A percentile compares a stretch with the other conserved stretches of the same genome.
Conservation (phyloP, 2,329 filamentous ascomycete species). For the Dothistroma pini region DNA sequence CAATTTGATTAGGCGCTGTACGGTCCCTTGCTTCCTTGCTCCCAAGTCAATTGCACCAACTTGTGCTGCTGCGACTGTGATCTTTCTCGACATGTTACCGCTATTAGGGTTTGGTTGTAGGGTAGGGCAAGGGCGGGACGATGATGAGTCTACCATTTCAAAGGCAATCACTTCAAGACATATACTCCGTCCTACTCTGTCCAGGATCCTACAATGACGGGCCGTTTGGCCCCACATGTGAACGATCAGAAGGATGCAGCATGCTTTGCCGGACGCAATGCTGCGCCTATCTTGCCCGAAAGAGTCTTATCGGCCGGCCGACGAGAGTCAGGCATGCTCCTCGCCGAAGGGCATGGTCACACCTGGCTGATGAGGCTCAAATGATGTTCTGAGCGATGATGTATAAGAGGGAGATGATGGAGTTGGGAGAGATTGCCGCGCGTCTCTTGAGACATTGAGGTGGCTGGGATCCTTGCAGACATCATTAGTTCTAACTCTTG, state of each 20-base stretch:
- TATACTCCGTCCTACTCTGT: not conserved
- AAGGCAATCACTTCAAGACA: not conserved
- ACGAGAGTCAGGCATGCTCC: not conserved
- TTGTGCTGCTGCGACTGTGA: conserved; percentile 54
- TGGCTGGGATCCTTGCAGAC: not conserved
- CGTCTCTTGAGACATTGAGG: not conserved
- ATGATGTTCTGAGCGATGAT: not conserved
- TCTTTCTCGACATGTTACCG: conserved; percentile 38
- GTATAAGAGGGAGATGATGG: not conserved
- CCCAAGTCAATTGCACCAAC: conserved; percentile 48
- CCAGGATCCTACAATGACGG: not conserved
- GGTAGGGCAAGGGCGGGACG: not conserved
- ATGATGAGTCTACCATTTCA: not conserved
- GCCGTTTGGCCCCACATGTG: conserved; percentile 7
- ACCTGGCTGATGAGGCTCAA: not conserved
- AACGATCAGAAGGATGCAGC: not conserved
- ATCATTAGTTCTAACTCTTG: conserved; percentile 6
- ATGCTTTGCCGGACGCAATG: conserved; percentile 6
- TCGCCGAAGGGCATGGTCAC: not conserved
- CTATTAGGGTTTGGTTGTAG: not conserved
- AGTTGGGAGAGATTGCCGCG: not conserved
- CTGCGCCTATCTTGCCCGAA: conserved; percentile 22
- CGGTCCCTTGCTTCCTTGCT: conserved; percentile 41
- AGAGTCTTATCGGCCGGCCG: conserved; percentile 17
- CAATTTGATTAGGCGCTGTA: conserved; percentile 50